A percentile compares a stretch with the other conserved stretches of the same genome.
Conservation (phyloP, 305 asterid genomes). For the Coffea humblotiana region DNA sequence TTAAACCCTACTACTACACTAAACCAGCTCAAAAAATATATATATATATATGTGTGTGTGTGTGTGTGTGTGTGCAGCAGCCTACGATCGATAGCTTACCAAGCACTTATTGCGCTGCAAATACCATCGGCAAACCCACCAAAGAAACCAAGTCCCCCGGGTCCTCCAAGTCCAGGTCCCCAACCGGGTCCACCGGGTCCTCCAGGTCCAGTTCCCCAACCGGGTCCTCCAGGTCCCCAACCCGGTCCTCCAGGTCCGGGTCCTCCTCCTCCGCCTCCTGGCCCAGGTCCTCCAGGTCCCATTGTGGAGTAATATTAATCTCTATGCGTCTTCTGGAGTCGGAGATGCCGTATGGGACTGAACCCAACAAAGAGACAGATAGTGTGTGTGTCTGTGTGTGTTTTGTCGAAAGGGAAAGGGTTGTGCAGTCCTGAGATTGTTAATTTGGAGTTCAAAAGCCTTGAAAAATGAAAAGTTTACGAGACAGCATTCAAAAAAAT, state of each 20-base stretch:
- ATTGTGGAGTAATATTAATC: background rate
- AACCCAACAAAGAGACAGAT: no score
- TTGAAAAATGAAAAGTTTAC: background rate
- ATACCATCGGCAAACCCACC: background rate
- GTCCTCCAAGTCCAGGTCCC: background rate
- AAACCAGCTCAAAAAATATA: background rate
- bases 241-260: background rate
- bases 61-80: no score
- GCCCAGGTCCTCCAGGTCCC: slow-evolving; percentile 11
- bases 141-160: no score
- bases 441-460: no score
- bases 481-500: background rate
- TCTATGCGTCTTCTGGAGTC: background rate
- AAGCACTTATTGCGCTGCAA: slow-evolving; percentile 7
- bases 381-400: no score
- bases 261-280: slow-evolving; percentile 9
- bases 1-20: background rate
- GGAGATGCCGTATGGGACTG: background rate
- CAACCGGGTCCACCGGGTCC: background rate
- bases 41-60: no score
- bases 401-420: no score
- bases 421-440: background rate
- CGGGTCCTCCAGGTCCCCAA: slow-evolving; percentile 8
- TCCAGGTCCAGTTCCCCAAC: background rate
- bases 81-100: background rate